phyloP scores from a whole-genome alignment of 306 rosid species.

The Hylodesmum podocarpum region DNA sequence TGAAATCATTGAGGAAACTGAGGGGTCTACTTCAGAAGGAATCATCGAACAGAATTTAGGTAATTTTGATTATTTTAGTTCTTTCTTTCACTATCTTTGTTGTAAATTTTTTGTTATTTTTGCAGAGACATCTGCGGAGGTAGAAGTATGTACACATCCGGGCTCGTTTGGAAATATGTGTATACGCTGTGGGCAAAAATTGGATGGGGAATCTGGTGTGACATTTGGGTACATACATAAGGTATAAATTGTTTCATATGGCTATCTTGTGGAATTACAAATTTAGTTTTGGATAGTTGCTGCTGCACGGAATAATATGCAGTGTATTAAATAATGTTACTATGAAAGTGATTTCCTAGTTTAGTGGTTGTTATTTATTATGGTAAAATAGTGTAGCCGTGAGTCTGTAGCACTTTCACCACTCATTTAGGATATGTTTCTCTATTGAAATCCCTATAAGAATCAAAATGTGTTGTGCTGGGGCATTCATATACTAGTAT shows the following conservation, averaged over 20 bases:
- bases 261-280: conserved; percentile 15
- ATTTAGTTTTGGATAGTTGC: conserved; percentile 18
- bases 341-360: conserved; percentile 2
- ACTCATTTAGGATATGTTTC: not conserved
- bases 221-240: conserved; percentile 82
- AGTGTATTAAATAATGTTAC: not conserved
- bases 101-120: conserved; percentile 3
- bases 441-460: not conserved
- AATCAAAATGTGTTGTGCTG: not conserved
- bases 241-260: conserved; percentile 46
- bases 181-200: conserved; percentile 65
- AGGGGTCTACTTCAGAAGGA: conserved; percentile 45
- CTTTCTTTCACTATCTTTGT: not conserved
- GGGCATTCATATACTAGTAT: not conserved
- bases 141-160: conserved; percentile 64
- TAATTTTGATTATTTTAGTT: conserved; percentile 31
- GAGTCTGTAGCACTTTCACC: not conserved
- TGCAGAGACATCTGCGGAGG: conserved; percentile 50
- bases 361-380: conserved; percentile 7
- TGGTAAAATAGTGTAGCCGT: not conserved
- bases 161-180: conserved; percentile 83
- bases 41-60: conserved; percentile 39
- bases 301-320: not conserved
- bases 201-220: conserved; percentile 72
- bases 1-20: conserved; percentile 46